Evolutionary conservation across 129 eudicot genomes (phyloP), one percentile per base, ranked within the genome.

Genomic region (Flaveria bidentis): DNA sequence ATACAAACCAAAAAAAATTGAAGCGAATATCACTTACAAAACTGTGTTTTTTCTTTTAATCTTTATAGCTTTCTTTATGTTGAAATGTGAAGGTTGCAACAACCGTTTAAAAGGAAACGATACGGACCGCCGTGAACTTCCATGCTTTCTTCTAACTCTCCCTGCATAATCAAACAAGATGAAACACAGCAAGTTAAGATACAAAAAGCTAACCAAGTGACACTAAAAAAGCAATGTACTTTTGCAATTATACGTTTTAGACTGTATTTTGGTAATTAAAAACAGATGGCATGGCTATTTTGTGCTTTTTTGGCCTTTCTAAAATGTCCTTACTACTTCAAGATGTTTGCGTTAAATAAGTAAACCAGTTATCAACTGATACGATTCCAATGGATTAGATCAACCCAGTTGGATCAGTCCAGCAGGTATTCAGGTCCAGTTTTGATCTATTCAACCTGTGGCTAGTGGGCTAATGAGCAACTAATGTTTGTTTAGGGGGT

Each of bases 41-140:
- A 69, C 49, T 75, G 69, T 65, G 51, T 61, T 55, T 71, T 80
- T 78, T 28, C 72, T 73, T 73, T 61, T 82, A n/a, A 7, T 78
- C 75, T 56, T 84, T 67, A 77, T 53, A 78, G 76, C 66, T 74
- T 82, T 91, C 90, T 89, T 87, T 57, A 74, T 82, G 51, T 82
- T 87, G 63, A 74, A 84, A 57, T 82, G 83, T 71, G 80, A 69
- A 67, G 85, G 85, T 58, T 71, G 82, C 71, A 88, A 72, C 70
- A 87, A 78, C 23, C 82, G 86, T 72, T 88, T 94, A 73, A 87
- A 87, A 70, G 96, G 96, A 67, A 87, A 87, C 55, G 80, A 44
- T 36, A 72, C 42, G 8, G 85, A 72, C 75, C 57, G 81, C 60
- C 11, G 64, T 68, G 85, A 67, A 76, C 61, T 65, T 79, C 82